phyloP scores from a whole-genome alignment of 345 rosid species.

The Physaria fendleri region DNA sequence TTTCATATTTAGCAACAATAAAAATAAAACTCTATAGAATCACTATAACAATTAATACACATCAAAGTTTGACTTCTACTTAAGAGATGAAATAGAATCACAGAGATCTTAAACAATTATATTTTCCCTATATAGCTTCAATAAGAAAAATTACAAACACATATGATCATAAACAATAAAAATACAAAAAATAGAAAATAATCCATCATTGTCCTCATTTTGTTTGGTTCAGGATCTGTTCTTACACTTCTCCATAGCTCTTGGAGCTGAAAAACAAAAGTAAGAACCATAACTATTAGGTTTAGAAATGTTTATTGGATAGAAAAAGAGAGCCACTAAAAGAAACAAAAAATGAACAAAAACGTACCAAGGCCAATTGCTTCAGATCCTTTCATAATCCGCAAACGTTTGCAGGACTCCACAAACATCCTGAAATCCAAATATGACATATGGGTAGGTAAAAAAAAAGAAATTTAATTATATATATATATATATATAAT shows the following conservation, averaged over 20 bases:
- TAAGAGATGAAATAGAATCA: not conserved
- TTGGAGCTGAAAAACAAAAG: constrained; percentile 13
- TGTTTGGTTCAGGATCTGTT: constrained; percentile 6
- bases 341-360: not conserved
- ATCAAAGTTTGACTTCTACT: not conserved
- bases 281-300: not conserved
- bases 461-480: not conserved
- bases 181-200: not conserved
- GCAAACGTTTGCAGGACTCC: constrained; percentile 85
- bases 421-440: constrained; percentile 67
- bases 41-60: not conserved
- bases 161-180: constrained; percentile 9
- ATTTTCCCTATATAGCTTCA: constrained; percentile 12
- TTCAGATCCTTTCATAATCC: constrained; percentile 92
- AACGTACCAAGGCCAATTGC: constrained; percentile 81
- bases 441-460: not conserved
- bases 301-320: not conserved
- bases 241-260: constrained; percentile 22
- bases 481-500: not conserved
- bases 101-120: not conserved
- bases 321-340: not conserved
- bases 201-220: not conserved
- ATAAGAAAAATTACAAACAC: constrained; percentile 4
- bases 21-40: not conserved
- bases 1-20: not conserved